Conservation (phyloP, 2,329 filamentous ascomycete genomes). For the Xylariomycetidae sp. region DNA sequence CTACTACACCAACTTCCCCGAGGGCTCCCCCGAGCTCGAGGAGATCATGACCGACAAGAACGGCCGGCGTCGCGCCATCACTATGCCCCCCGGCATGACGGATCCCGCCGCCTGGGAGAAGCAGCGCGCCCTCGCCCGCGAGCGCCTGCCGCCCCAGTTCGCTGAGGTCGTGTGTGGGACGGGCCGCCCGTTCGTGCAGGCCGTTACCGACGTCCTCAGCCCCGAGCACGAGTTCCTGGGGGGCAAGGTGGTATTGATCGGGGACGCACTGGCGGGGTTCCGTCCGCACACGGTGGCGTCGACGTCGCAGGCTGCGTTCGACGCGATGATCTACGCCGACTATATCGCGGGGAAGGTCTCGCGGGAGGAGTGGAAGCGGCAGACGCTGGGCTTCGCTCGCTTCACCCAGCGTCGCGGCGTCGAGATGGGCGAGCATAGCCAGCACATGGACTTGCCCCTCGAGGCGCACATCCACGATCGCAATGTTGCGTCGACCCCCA, state of each 20-base stretch:
- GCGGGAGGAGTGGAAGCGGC: slow-evolving; percentile 27
- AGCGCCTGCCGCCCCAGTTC: slow-evolving; percentile 32
- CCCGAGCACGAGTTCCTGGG: slow-evolving; percentile 28
- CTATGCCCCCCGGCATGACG: slow-evolving; percentile 31
- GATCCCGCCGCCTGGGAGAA: slow-evolving; percentile 27
- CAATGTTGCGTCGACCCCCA: slow-evolving; percentile 26
- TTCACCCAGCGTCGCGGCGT: slow-evolving; percentile 29
- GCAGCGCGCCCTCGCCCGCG: slow-evolving; percentile 26
- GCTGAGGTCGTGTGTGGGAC: slow-evolving; percentile 35
- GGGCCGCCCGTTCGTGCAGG: slow-evolving; percentile 34
- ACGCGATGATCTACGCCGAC: slow-evolving; percentile 30
- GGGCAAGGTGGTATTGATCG: slow-evolving; percentile 34
- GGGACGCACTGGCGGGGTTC: slow-evolving; percentile 39
- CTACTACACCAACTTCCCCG: slow-evolving; percentile 37
- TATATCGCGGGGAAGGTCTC: slow-evolving; percentile 25
- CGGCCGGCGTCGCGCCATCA: slow-evolving; percentile 27
- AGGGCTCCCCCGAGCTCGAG: slow-evolving; percentile 24
- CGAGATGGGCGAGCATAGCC: slow-evolving; percentile 30
- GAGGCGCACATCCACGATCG: slow-evolving; percentile 29
- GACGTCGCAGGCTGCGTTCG: slow-evolving; percentile 33
- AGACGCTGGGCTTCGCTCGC: slow-evolving; percentile 29
- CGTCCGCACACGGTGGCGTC: slow-evolving; percentile 38
- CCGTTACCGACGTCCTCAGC: slow-evolving; percentile 33
- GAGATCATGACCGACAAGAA: slow-evolving; percentile 29
- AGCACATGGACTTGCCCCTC: slow-evolving; percentile 25